phyloP scores from a whole-genome alignment of 2,329 filamentous ascomycete genomes.

The Ophiocordyceps australis region DNA sequence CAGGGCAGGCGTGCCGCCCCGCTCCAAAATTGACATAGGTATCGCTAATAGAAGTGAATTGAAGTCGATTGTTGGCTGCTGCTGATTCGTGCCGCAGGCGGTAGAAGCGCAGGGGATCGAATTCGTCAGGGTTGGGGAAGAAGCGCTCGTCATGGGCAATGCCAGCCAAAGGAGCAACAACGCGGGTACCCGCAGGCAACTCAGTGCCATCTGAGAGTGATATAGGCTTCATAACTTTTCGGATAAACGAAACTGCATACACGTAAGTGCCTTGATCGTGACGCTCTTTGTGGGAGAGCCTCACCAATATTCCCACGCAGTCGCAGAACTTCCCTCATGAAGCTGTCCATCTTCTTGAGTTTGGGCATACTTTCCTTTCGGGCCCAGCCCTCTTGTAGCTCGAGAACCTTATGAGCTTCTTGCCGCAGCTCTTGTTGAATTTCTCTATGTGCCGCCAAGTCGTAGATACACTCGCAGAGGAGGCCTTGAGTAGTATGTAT shows the following conservation, averaged over 20 bases:
- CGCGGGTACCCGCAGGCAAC: constrained; percentile 21
- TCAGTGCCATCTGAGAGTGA: constrained; percentile 24
- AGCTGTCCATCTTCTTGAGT: constrained; percentile 27
- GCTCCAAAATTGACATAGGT: constrained; percentile 27
- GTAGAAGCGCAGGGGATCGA: constrained; percentile 31
- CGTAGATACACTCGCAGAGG: constrained; percentile 28
- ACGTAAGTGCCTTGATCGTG: constrained; percentile 5
- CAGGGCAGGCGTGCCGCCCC: constrained; percentile 27
- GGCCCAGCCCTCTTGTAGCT: constrained; percentile 20
- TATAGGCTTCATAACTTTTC: constrained; percentile 25
- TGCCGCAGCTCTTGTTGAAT: constrained; percentile 26
- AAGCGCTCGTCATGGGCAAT: constrained; percentile 20
- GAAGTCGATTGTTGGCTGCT: constrained; percentile 19
- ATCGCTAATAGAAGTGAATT: constrained; percentile 22
- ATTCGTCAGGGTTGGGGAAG: constrained; percentile 20
- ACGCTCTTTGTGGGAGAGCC: too few relatives aligned
- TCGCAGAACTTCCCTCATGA: constrained; percentile 25
- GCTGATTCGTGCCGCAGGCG: constrained; percentile 18
- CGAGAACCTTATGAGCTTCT: constrained; percentile 24
- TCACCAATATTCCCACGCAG: constrained; percentile 22
- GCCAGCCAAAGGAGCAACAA: constrained; percentile 21
- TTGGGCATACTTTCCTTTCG: constrained; percentile 23
- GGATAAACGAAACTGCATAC: constrained; percentile 20
- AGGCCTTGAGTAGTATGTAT: constrained; percentile 26
- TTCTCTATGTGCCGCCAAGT: constrained; percentile 27